Evolutionary conservation across 371 early-diverging fungal species (phyloP), one percentile per base, ranked within the genome.

Genomic region (Rhizopus microsporus): DNA sequence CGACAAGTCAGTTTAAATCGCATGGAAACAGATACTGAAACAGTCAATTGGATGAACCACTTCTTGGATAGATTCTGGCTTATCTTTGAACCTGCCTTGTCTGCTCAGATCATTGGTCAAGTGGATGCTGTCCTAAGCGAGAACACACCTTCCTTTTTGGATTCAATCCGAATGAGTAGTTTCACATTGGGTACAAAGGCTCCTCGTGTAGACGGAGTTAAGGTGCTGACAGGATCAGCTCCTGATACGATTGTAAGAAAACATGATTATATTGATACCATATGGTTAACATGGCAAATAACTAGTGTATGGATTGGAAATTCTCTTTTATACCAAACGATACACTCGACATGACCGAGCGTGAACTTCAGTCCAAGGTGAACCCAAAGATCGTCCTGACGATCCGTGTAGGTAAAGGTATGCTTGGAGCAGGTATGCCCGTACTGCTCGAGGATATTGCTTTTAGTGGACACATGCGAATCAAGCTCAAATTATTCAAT

Each of bases 171-270:
- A 16, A 82, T 99, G 47, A 86, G 93, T 6, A 87, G 90, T 12
- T 96, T 99, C 67, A 98, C 98, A 1, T 80, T 99, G 57, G 99
- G 99, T 33, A 93, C 94, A 10, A 90, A 91, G 61, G 86, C 97
- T 12, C 98, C 98, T 37, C 82, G 94, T 3, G 82, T 99, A 12
- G 93, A 95, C 51, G 77, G 84, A 8, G 85, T 98, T 45, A 85
- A 86, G 61, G 80, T 87, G 0, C 92, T 86, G 65, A 84, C 89
- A 44, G 79, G 83, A 37, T 81, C 88, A 53, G 88, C 87, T 42
- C 87, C 89, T 17, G 93, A 97, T 71, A 74, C 84, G 13, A 84
- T 95, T 38, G 86, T 89, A 74, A 56, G 68, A 23, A 23, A 23
- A 23, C 23, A 39, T 13, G 39, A 39, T 8, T 13, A 8, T 10